Conservation (phyloP, 257 asterid species). For the Jaltomata sinuosa region DNA sequence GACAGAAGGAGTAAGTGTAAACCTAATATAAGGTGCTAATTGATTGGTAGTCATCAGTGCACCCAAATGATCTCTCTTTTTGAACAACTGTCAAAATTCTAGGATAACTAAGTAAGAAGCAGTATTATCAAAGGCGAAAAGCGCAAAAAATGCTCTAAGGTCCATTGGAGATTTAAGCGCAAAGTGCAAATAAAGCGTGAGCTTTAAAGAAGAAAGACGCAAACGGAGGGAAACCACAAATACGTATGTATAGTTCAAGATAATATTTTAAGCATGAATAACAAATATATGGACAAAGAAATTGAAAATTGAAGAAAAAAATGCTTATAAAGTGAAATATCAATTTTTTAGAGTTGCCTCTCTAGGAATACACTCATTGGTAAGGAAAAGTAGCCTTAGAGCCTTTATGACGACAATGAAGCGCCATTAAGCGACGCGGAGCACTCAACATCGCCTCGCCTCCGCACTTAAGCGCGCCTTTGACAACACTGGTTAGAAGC, state of each 20-base stretch:
- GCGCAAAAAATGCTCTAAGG: not conserved
- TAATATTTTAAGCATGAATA: not conserved
- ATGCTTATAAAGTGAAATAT: not conserved
- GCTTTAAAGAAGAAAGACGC: not conserved
- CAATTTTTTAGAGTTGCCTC: not conserved
- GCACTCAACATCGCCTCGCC: not conserved
- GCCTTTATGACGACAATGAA: not conserved
- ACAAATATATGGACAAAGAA: not conserved
- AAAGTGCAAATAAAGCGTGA: too few species aligned
- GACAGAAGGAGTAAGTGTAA: too few species aligned
- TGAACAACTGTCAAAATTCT: not conserved
- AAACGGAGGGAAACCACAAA: not conserved
- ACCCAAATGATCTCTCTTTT: not conserved
- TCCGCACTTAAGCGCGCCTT: not conserved
- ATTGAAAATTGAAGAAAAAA: not conserved
- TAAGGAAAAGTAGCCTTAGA: not conserved
- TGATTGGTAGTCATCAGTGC: not conserved
- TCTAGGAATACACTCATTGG: not conserved
- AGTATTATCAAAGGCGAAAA: not conserved
- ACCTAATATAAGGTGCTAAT: not conserved
- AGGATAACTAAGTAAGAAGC: not conserved
- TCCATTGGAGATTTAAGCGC: too few species aligned
- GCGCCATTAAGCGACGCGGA: not conserved
- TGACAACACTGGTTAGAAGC: not conserved
- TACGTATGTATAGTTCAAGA: not conserved